Base-by-base conservation (phyloP, 78 protist species). In the Pigoraptor vietnamica region DNA sequence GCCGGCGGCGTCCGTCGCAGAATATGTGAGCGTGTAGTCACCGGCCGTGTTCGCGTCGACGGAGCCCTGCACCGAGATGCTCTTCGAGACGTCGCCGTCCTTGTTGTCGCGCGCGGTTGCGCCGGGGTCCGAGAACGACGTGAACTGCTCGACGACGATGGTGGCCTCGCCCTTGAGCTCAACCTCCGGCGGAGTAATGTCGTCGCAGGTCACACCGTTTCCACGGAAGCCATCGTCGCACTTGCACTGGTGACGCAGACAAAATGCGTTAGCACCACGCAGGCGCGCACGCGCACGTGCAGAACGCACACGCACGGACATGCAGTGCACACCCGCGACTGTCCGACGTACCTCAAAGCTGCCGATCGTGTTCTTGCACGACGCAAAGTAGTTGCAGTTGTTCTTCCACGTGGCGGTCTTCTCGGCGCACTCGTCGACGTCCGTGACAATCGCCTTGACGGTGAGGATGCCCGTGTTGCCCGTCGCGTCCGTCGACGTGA, bases 151-250 rank as follows among this genome's bases (percentile, higher is more conserved):
- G 14, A 48, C 14, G 14, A 48, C 67, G 14, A 48, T 14, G 67
- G 67, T 48, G 67, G 67, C 6, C 29, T 6, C 14, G 67, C 67
- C 67, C 67, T 48, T 48, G 29, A 48, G 67, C 14, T 48, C 67
- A 14, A 48, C 67, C 29, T 21, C 67, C 29, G 67, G 67, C 29
- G 29, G 6, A 6, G 67, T 48, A 6, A 48, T 14, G 67, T 48
- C 67, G 67, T 48, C 14, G 93, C 93, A 91, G 36, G 88, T 0
- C 14, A 29, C 0, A 88, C 84, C 89, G 82, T 38, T 91, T n/a
- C 82, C 87, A 25, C 0, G 0, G 39, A 0, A 90, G 48, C 67
- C 67, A 24, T 32, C 35, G 29, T 14, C 19, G 91, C 91, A 90
- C 55, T 0, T 9, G 91, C 91, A 90, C 29, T 9, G 9, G 79